Evolutionary conservation across 495 filamentous ascomycete genomes (phyloP).

Genomic region (Pyronema domesticum): DNA sequence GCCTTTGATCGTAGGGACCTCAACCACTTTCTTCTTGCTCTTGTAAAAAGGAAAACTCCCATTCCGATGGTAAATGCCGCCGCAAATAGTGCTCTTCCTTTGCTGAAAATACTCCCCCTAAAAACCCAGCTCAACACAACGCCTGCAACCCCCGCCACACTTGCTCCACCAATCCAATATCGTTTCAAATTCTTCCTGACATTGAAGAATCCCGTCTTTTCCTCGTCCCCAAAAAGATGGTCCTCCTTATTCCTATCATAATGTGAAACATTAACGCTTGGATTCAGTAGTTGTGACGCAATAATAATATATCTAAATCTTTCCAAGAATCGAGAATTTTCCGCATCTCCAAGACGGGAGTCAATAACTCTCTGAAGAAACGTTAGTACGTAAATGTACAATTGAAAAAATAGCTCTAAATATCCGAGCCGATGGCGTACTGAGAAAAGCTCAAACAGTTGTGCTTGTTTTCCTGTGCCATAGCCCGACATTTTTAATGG

Average conservation of each 20-base stretch:
- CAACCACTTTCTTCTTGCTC: conserved; percentile 65
- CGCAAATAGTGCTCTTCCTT: conserved; percentile 16
- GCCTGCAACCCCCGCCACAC: conserved; percentile 18
- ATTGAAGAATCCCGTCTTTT: conserved; percentile 32
- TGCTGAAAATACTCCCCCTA: conserved; percentile 25
- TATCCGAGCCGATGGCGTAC: conserved; percentile 17
- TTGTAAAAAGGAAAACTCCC: conserved; percentile 41
- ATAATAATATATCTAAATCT: conserved; percentile 91
- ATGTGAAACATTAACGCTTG: conserved; percentile 36
- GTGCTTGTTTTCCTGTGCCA: conserved; percentile 14
- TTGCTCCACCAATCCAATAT: conserved; percentile 23
- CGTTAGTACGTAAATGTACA: conserved; percentile 3
- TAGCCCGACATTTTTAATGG: conserved; percentile 13
- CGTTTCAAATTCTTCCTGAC: conserved; percentile 15
- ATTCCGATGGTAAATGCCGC: conserved; percentile 30
- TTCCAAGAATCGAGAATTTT: conserved; percentile 79
- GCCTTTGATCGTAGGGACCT: conserved; percentile 64
- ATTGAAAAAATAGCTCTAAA: conserved; percentile 16
- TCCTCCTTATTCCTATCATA: conserved; percentile 21
- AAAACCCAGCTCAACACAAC: conserved; percentile 21
- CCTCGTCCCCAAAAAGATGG: conserved; percentile 27
- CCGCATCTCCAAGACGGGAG: conserved; percentile 58
- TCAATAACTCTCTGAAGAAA: conserved; percentile 40
- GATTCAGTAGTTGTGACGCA: conserved; percentile 74
- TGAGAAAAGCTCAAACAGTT: conserved; percentile 21